Conservation (phyloP, 2,329 filamentous ascomycete species). For the Claviceps pazoutovae region DNA sequence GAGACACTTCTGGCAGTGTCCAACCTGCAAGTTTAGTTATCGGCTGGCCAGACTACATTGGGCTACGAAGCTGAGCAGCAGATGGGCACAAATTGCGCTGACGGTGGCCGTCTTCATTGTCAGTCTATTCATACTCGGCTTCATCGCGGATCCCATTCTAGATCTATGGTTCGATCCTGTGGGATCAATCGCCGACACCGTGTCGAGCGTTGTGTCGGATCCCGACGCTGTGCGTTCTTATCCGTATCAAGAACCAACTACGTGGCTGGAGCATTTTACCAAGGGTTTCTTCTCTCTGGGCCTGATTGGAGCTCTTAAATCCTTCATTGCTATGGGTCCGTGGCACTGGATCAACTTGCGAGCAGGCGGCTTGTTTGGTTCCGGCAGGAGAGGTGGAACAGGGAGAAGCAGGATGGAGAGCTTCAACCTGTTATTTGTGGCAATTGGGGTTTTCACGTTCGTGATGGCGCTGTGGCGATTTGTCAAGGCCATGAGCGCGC, state of each 20-base stretch:
- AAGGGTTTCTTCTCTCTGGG: slow-evolving; percentile 89
- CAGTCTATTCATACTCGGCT: slow-evolving; percentile 71
- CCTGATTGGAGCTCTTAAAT: slow-evolving; percentile 72
- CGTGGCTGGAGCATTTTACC: slow-evolving; percentile 72
- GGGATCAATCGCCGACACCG: slow-evolving; percentile 41
- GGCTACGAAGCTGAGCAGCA: slow-evolving; percentile 56
- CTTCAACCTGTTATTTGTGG: slow-evolving; percentile 64
- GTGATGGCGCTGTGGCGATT: slow-evolving; percentile 74
- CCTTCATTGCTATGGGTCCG: slow-evolving; percentile 57
- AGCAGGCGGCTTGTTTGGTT: slow-evolving; percentile 39
- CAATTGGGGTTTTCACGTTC: slow-evolving; percentile 70
- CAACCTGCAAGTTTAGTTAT: slow-evolving; percentile 77
- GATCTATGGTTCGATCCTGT: slow-evolving; percentile 74
- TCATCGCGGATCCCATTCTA: slow-evolving; percentile 84
- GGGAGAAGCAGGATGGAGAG: slow-evolving; percentile 67
- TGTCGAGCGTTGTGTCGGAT: slow-evolving; percentile 31
- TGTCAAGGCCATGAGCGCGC: slow-evolving; percentile 59
- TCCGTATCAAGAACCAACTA: slow-evolving; percentile 35
- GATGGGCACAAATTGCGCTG: slow-evolving; percentile 51
- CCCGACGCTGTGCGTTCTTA: slow-evolving; percentile 21
- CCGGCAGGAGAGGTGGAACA: slow-evolving; percentile 41
- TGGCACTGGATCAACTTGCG: slow-evolving; percentile 68
- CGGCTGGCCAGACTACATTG: slow-evolving; percentile 62
- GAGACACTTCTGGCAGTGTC: slow-evolving; percentile 74
- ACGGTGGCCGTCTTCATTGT: slow-evolving; percentile 59